These are phyloP conservation scores for Fusarium chlamydosporum DNA, from an alignment of 2,329 filamentous ascomycete genomes.

Conservation along the genomic window DNA sequence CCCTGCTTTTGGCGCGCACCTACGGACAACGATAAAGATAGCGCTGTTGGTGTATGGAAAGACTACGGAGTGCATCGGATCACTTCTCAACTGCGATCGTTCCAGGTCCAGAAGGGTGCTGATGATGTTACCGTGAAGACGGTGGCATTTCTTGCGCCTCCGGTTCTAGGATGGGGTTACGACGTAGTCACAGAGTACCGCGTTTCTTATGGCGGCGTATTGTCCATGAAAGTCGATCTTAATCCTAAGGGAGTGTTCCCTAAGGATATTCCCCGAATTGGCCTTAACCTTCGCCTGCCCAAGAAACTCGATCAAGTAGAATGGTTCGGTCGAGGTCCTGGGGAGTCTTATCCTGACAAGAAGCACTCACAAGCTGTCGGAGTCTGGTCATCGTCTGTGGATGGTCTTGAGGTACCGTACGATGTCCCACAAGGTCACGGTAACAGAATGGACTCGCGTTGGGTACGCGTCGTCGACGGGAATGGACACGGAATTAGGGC, in stretches of 20 bases:
- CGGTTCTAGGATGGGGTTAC: conserved; percentile 24
- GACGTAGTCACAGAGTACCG: conserved; percentile 9
- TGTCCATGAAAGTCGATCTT: background rate
- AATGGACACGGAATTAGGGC: conserved; percentile 1
- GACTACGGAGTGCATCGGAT: conserved; percentile 22
- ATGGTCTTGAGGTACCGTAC: conserved; percentile 3
- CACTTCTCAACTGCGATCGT: conserved; percentile 19
- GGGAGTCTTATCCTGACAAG: conserved; percentile 25
- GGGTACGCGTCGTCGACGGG: background rate
- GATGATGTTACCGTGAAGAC: background rate
- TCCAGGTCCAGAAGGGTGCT: background rate
- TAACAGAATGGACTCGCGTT: conserved; percentile 22
- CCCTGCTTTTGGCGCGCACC: conserved; percentile 29
- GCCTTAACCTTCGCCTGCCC: conserved; percentile 14
- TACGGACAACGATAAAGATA: conserved; percentile 17
- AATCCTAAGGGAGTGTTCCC: background rate
- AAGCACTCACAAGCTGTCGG: conserved; percentile 2
- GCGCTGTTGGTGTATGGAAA: conserved; percentile 8
- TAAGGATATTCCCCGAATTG: conserved; percentile 6
- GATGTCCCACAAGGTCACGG: conserved; percentile 5
- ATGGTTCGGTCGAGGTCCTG: conserved; percentile 17
- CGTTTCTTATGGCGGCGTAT: background rate
- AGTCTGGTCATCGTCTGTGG: background rate
- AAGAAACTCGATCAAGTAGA: background rate
- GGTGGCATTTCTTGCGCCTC: conserved; percentile 8